Evolutionary conservation across 345 rosid species (phyloP).

Genomic region (Eucalyptus erythrocorys): DNA sequence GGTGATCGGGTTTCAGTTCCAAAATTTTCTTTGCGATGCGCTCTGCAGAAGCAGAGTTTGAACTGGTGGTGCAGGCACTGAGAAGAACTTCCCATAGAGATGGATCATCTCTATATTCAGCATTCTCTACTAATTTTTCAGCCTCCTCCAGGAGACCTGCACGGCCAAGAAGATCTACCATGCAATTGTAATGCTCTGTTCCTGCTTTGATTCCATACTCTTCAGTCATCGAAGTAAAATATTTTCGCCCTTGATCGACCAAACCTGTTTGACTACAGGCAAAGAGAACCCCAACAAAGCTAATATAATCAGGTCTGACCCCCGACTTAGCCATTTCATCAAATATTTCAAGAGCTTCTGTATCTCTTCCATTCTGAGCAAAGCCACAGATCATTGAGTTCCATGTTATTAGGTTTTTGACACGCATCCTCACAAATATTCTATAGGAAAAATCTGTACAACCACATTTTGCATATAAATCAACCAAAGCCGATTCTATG

Average conservation of each 20-base stretch:
- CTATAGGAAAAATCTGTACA: slow-evolving; percentile 46
- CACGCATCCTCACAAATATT: slow-evolving; percentile 35
- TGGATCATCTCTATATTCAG: slow-evolving; percentile 46
- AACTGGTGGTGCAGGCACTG: slow-evolving; percentile 60
- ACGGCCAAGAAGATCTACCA: slow-evolving; percentile 88
- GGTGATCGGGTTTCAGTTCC: slow-evolving; percentile 49
- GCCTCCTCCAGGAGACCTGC: slow-evolving; percentile 85
- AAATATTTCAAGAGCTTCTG: slow-evolving; percentile 52
- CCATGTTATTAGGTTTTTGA: slow-evolving; percentile 67
- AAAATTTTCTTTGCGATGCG: slow-evolving; percentile 71
- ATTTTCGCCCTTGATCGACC: slow-evolving; percentile 47
- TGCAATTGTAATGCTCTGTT: slow-evolving; percentile 76
- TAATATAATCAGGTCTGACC: slow-evolving; percentile 61
- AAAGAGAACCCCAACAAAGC: slow-evolving; percentile 70
- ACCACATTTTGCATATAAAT: slow-evolving; percentile 87
- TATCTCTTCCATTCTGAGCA: slow-evolving; percentile 82
- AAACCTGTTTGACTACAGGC: slow-evolving; percentile 86
- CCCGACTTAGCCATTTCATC: slow-evolving; percentile 43
- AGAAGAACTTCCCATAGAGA: slow-evolving; percentile 88
- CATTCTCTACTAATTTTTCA: slow-evolving; percentile 47
- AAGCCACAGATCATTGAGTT: slow-evolving; percentile 76
- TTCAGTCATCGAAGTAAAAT: slow-evolving; percentile 39
- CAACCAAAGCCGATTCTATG: slow-evolving; percentile 81
- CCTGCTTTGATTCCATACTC: slow-evolving; percentile 53
- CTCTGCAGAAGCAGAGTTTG: slow-evolving; percentile 46